Evolutionary conservation across 805 yeast species (phyloP).

Genomic region (Scheffersomyces coipomensis): DNA sequence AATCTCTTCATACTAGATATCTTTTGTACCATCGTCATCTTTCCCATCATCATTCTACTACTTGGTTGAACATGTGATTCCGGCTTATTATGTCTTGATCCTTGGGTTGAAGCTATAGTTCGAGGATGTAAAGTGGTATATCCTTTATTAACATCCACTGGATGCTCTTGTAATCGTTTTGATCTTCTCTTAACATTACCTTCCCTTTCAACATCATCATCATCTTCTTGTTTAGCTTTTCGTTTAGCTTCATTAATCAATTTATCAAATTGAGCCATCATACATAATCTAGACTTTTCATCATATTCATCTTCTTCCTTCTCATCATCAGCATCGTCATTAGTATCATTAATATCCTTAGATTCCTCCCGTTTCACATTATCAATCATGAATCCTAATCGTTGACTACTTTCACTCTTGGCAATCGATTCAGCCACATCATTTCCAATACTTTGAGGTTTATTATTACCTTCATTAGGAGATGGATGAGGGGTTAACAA

Average conservation of each 20-base stretch:
- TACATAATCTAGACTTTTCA: constrained; percentile 3
- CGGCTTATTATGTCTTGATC: background rate
- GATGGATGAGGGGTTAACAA: constrained; percentile 39
- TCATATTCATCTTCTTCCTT: constrained; percentile 6
- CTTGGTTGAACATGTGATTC: background rate
- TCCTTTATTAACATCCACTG: background rate
- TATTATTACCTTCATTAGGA: constrained; percentile 19
- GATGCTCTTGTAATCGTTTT: background rate
- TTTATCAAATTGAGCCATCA: constrained; percentile 16
- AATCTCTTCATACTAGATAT: constrained; percentile 17
- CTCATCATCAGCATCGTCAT: background rate
- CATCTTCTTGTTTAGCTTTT: constrained; percentile 10
- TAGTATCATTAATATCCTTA: background rate
- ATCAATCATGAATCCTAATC: background rate
- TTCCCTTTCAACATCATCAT: background rate
- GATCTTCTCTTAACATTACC: background rate
- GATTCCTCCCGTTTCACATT: background rate
- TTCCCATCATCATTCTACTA: background rate
- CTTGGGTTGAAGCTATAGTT: background rate
- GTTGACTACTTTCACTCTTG: background rate
- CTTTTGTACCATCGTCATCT: background rate
- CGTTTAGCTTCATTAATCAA: constrained; percentile 16
- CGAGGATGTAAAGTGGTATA: background rate
- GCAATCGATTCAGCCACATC: background rate
- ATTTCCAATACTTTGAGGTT: background rate